phyloP scores from a whole-genome alignment of 176 grass and related monocot species.

The Olyra latifolia region DNA sequence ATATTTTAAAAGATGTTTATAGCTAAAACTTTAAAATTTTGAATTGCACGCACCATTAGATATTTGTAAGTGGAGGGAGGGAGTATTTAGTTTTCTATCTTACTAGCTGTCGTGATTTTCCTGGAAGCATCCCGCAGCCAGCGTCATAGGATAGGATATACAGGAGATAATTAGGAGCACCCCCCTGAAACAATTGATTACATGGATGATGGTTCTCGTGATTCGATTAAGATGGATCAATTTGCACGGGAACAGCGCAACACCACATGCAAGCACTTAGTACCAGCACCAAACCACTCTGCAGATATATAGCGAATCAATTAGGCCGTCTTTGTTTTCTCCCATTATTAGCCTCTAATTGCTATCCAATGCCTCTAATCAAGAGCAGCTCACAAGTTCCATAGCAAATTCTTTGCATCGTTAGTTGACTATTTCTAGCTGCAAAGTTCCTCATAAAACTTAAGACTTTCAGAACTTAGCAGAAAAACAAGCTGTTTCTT shows the following conservation, averaged over 20 bases:
- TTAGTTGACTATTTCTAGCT: neutral
- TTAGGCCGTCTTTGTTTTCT: constrained; percentile 40
- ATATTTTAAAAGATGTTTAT: no score
- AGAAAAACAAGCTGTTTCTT: neutral
- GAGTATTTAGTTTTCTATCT: neutral
- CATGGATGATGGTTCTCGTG: neutral
- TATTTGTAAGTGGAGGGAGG: no score
- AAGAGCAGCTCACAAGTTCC: neutral
- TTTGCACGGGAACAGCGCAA: constrained; percentile 31
- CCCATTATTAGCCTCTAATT: constrained; percentile 3
- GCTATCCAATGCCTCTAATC: neutral
- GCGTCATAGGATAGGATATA: neutral
- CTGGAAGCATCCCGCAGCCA: neutral
- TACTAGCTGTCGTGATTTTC: neutral
- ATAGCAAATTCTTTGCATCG: neutral
- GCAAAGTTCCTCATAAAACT: neutral
- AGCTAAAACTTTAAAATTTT: no score
- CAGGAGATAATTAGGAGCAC: no score
- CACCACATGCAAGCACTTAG: constrained; percentile 37
- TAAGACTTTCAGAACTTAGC: neutral
- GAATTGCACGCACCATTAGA: no score
- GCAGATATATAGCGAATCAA: neutral
- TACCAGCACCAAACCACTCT: neutral
- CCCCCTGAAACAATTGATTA: neutral
- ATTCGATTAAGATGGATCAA: constrained; percentile 22